Evolutionary conservation across 2,329 filamentous ascomycete species (phyloP).

Genomic region (Monilinia fructigena): DNA sequence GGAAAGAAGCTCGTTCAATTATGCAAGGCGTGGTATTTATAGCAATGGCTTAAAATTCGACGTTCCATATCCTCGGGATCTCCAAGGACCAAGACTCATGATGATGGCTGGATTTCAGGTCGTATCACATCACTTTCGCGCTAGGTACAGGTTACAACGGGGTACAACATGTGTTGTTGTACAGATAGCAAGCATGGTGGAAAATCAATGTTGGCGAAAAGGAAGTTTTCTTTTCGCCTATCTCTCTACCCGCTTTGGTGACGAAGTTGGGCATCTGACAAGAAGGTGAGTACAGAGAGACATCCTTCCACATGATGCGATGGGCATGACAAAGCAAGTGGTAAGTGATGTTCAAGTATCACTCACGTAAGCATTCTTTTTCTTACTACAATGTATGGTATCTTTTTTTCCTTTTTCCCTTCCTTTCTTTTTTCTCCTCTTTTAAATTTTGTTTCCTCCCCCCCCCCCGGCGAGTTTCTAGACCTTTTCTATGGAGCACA

Average conservation of each 20-base stretch:
- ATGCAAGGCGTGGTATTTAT: conserved; percentile 1
- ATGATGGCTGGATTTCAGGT: conserved; percentile 2
- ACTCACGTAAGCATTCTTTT: not conserved
- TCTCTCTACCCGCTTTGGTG: conserved; percentile 2
- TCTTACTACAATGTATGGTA: not conserved
- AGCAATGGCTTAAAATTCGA: not conserved
- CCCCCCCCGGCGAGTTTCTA: no score
- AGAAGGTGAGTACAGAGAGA: not conserved
- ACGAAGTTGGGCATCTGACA: not conserved
- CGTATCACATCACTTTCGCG: not conserved
- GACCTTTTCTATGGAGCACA: no score
- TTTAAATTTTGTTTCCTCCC: no score
- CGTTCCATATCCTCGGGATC: conserved; percentile 8
- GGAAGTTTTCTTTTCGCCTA: conserved; percentile 5
- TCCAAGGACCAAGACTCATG: not conserved
- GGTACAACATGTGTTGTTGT: not conserved
- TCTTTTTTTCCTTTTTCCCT: not conserved
- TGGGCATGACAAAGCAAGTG: not conserved
- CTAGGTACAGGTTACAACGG: not conserved
- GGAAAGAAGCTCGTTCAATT: not conserved
- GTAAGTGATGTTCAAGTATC: not conserved
- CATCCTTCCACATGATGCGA: not conserved
- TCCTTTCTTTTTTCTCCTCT: not conserved
- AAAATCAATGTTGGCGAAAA: not conserved
- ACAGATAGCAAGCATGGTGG: not conserved